Evolutionary conservation across 805 yeast genomes (phyloP).

Genomic region (Candida pseudofarinosa): DNA sequence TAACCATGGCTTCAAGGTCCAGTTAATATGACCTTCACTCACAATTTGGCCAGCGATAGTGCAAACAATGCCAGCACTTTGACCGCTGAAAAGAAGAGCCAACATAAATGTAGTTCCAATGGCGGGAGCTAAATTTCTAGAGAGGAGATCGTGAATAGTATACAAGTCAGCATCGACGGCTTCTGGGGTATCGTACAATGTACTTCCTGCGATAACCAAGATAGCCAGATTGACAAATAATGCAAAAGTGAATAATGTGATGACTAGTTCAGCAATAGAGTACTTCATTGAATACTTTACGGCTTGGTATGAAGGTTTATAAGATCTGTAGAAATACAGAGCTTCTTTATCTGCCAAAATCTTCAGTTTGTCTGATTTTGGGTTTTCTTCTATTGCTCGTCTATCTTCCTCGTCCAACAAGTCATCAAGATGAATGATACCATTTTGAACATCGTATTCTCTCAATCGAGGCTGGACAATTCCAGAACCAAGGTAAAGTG

Average conservation of each 20-base stretch:
- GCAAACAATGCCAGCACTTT: slow-evolving; percentile 88
- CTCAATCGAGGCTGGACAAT: slow-evolving; percentile 46
- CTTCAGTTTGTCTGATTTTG: slow-evolving; percentile 3
- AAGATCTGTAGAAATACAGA: slow-evolving; percentile 35
- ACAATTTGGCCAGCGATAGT: slow-evolving; percentile 93
- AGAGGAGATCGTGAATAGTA: slow-evolving; percentile 65
- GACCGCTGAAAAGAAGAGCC: slow-evolving; percentile 81
- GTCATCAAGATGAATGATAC: slow-evolving; percentile 23
- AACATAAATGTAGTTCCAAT: slow-evolving; percentile 84
- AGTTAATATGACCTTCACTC: slow-evolving; percentile 81
- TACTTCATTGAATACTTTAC: slow-evolving; percentile 67
- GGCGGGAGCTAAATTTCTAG: slow-evolving; percentile 57
- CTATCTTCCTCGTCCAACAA: slow-evolving; percentile 9
- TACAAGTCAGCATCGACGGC: slow-evolving; percentile 81
- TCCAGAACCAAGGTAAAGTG: slow-evolving; percentile 46
- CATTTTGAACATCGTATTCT: slow-evolving; percentile 40
- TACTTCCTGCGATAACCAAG: slow-evolving; percentile 75
- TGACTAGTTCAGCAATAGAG: slow-evolving; percentile 65
- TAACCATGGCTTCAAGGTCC: slow-evolving; percentile 78
- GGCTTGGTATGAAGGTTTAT: slow-evolving; percentile 71
- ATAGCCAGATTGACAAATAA: slow-evolving; percentile 84
- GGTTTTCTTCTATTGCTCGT: slow-evolving; percentile 7
- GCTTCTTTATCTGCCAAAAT: slow-evolving; percentile 18
- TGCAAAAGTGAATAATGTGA: slow-evolving; percentile 76
- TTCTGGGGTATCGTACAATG: slow-evolving; percentile 65